Evolutionary conservation across 192 early-diverging fungal genomes (phyloP).

Genomic region (Neocallimastix lanati): DNA sequence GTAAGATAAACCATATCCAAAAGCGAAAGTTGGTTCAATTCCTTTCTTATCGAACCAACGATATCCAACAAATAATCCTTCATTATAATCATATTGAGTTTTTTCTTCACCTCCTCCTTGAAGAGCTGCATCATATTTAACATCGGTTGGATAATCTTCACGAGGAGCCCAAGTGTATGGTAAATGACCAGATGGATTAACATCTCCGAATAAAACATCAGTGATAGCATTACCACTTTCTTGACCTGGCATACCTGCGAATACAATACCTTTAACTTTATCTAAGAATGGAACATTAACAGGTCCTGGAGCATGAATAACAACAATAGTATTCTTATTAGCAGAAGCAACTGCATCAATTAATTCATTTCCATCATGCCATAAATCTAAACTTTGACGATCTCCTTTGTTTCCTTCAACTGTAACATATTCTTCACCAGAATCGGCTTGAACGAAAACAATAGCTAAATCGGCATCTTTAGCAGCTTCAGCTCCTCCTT

Average conservation of each 20-base stretch:
- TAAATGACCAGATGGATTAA: constrained; percentile 43
- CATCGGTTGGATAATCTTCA: too few species aligned
- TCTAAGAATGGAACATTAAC: constrained; percentile 10
- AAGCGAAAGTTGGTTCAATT: too few species aligned
- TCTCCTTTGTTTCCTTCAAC: constrained; percentile 6
- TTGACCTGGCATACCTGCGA: constrained; percentile 38
- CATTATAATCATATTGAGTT: too few species aligned
- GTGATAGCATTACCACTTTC: constrained; percentile 49
- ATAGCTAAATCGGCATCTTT: constrained; percentile 17
- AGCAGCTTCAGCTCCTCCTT: constrained; percentile 2
- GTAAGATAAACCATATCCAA: too few species aligned
- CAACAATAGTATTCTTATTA: constrained; percentile 17
- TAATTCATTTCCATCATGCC: constrained; percentile 10
- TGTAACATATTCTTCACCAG: not conserved
- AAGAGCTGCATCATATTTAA: too few species aligned
- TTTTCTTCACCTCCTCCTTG: too few species aligned
- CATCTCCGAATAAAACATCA: constrained; percentile 45
- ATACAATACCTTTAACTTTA: constrained; percentile 37
- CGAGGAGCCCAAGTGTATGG: constrained; percentile 23
- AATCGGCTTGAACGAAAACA: constrained; percentile 3
- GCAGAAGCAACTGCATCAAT: constrained; percentile 16
- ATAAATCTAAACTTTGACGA: constrained; percentile 9
- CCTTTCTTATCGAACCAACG: too few species aligned
- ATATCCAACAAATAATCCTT: too few species aligned
- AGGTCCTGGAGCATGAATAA: constrained; percentile 28